These are phyloP conservation scores for Penicillium sp. DNA, from an alignment of 2,329 filamentous ascomycete genomes.

Conservation along the genomic window DNA sequence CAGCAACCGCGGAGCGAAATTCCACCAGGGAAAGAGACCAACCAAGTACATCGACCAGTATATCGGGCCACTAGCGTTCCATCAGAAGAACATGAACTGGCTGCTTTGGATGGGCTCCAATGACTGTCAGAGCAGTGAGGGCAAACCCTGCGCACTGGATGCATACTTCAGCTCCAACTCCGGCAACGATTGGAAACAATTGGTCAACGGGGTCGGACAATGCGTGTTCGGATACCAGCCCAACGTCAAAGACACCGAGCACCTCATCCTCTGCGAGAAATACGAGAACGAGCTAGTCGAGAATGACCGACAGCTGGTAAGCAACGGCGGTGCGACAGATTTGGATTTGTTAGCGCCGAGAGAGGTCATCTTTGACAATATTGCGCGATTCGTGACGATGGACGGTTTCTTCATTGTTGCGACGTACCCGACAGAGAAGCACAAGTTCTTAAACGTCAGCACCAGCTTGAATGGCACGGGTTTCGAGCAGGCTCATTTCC, in stretches of 20 bases:
- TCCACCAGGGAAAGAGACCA: constrained; percentile 54
- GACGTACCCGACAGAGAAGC: constrained; percentile 64
- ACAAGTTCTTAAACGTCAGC: constrained; percentile 73
- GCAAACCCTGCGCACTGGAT: constrained; percentile 66
- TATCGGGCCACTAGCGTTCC: constrained; percentile 71
- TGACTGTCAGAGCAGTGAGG: constrained; percentile 64
- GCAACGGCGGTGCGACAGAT: constrained; percentile 55
- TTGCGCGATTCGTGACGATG: constrained; percentile 91
- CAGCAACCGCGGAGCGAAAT: constrained; percentile 73
- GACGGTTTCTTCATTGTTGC: constrained; percentile 94
- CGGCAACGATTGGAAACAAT: constrained; percentile 75
- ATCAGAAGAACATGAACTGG: constrained; percentile 85
- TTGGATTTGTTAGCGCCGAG: constrained; percentile 67
- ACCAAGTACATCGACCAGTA: constrained; percentile 26
- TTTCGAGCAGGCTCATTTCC: constrained; percentile 86
- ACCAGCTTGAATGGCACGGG: constrained; percentile 81
- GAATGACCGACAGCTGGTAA: constrained; percentile 70
- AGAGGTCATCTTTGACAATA: constrained; percentile 68
- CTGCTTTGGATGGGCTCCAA: constrained; percentile 82
- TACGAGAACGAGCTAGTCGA: constrained; percentile 65
- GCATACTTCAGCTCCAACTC: constrained; percentile 80
- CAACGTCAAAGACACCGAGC: constrained; percentile 61
- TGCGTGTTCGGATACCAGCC: constrained; percentile 84
- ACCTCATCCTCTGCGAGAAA: constrained; percentile 69
- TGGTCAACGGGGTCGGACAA: constrained; percentile 74